Conservation (phyloP, 345 rosid species). For the Dimocarpus longan region DNA sequence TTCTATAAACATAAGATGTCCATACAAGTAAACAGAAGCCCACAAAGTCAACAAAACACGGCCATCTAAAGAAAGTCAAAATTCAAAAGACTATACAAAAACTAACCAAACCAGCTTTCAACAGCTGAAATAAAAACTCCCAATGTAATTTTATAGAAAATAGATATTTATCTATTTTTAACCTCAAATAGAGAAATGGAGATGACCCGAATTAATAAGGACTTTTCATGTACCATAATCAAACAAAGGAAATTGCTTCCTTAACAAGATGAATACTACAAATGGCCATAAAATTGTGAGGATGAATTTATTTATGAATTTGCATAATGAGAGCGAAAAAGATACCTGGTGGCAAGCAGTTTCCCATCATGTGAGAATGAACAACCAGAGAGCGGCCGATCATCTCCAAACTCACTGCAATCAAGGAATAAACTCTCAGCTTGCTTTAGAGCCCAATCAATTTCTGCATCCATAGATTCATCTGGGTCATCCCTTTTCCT, state of each 20-base stretch:
- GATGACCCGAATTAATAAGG: neutral
- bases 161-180: neutral
- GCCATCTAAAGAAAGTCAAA: neutral
- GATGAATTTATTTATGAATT: neutral
- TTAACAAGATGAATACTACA: neutral
- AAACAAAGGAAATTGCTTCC: neutral
- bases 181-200: neutral
- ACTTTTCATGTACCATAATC: constrained; percentile 1
- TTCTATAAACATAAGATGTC: neutral
- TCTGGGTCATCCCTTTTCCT: constrained; percentile 91
- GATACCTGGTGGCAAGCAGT: constrained; percentile 85
- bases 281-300: neutral
- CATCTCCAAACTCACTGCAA: constrained; percentile 88
- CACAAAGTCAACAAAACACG: neutral
- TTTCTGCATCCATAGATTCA: constrained; percentile 87
- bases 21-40: neutral
- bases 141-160: neutral
- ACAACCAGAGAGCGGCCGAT: constrained; percentile 89
- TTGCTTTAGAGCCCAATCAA: constrained; percentile 69
- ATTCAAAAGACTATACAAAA: neutral
- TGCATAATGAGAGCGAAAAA: constrained; percentile 16
- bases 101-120: too few species aligned
- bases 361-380: constrained; percentile 84
- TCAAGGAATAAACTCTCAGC: constrained; percentile 71
- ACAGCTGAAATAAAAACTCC: too few species aligned